Percentiles rank a stretch among this genome's conserved stretches.
Conservation (phyloP, 164 flowering plant genomes). For the Magnolia kwangsiensis region DNA sequence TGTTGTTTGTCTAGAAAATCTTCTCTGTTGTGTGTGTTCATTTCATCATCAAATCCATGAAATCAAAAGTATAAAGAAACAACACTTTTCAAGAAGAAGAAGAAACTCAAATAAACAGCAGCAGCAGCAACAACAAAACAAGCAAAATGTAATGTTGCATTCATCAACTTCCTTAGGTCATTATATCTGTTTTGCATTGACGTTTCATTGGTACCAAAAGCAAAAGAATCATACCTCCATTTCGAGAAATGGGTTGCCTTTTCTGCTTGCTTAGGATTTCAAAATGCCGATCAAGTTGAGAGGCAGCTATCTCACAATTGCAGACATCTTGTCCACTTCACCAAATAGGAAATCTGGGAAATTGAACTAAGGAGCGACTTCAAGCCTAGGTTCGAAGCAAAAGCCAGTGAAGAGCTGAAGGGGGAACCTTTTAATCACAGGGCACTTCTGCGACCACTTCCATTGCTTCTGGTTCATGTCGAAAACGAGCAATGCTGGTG, state of each 20-base stretch:
- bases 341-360: neutral
- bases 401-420: constrained; percentile 95
- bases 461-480: constrained; percentile 67
- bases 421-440: constrained; percentile 80
- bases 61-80: neutral
- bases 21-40: neutral
- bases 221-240: constrained; percentile 2
- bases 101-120: too few species aligned
- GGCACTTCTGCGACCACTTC: constrained; percentile 92
- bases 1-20: neutral
- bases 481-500: constrained; percentile 68
- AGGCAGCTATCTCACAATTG: constrained; percentile 2
- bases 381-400: constrained; percentile 90
- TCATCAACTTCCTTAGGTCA: neutral
- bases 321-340: neutral
- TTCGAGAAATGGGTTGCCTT: neutral
- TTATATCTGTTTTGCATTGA: too few species aligned
- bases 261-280: neutral
- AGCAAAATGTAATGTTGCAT: neutral
- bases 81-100: too few species aligned
- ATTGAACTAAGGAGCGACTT: constrained; percentile 42
- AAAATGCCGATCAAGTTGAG: neutral
- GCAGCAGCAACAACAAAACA: neutral
- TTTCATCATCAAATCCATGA: neutral
- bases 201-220: neutral